These are phyloP conservation scores for Prunus persica DNA, from an alignment of 306 rosid species.

Conservation along the genomic window Prunus_persica_NCBIv2 NC_034012.1:3063501-3064000, in stretches of 20 bases:
- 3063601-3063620: neutral
- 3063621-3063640: neutral
- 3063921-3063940: neutral
- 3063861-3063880: neutral
- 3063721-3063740: neutral
- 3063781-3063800: neutral
- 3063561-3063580: neutral
- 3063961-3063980: neutral
- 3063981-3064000: neutral
- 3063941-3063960: neutral
- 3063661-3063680: neutral
- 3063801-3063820: neutral
- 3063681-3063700: neutral
- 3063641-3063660: neutral
- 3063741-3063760: neutral
- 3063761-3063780: neutral
- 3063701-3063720: neutral
- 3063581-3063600: neutral
- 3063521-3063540: slow-evolving; percentile 56
- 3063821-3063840: too few relatives aligned
- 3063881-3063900: neutral
- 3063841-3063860: neutral
- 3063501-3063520: slow-evolving; percentile 73
- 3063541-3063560: neutral
- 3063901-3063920: neutral